Conservation (phyloP, 169 alveolate species). For the Condylostoma magnum region DNA sequence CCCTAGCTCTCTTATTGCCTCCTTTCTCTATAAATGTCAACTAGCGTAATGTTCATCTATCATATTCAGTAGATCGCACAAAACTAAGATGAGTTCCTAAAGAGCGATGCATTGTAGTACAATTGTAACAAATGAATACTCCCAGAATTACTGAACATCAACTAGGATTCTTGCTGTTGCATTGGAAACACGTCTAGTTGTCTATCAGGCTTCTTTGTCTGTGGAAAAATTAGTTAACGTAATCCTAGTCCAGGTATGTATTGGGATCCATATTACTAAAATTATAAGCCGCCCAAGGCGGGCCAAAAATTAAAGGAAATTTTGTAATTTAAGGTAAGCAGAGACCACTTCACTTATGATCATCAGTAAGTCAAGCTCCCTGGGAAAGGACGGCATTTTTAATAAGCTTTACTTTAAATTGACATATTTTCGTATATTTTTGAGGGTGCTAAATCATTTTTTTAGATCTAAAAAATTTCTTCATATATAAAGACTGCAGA, state of each 20-base stretch:
- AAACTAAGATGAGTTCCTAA: constrained; percentile 21
- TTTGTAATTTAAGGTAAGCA: too few relatives aligned
- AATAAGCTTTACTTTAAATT: too few relatives aligned
- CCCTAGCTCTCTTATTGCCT: constrained; percentile 24
- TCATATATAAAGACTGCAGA: too few relatives aligned
- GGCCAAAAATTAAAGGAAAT: too few relatives aligned
- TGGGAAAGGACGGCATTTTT: too few relatives aligned
- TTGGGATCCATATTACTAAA: constrained; percentile 27
- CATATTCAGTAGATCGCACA: constrained; percentile 25
- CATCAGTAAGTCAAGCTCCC: too few relatives aligned
- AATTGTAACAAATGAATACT: constrained; percentile 15
- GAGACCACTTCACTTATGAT: too few relatives aligned
- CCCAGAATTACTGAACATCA: constrained; percentile 27
- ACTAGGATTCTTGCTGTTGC: background rate
- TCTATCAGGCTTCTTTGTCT: background rate
- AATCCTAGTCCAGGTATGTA: background rate
- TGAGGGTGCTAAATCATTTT: too few relatives aligned
- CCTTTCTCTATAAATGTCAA: background rate
- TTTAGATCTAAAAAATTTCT: too few relatives aligned
- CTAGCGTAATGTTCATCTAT: constrained; percentile 16
- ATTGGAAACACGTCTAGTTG: constrained; percentile 22
- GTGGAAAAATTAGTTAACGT: constrained; percentile 9
- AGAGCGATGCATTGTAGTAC: constrained; percentile 15
- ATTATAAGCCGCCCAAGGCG: too few relatives aligned
- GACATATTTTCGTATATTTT: too few relatives aligned